Percentiles rank a stretch among this genome's conserved stretches.
Evolutionary conservation across 352 stramenopile genomes (phyloP).

Genomic region (Globisporangium mamillatum): DNA sequence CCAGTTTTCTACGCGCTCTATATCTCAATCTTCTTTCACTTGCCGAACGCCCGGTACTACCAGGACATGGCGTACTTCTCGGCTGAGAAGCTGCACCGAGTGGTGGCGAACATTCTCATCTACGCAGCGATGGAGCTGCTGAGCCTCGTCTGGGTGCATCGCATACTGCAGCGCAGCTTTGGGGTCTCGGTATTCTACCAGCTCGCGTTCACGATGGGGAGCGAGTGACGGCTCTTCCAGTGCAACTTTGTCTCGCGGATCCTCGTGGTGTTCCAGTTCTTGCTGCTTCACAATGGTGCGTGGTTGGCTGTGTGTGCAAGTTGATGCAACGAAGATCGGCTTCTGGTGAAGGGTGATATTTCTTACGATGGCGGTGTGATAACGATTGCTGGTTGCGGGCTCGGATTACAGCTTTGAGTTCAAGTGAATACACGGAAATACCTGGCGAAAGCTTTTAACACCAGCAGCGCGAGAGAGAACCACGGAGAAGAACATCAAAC

Average conservation of each 20-base stretch:
- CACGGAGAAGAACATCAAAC: too few species aligned
- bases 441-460: too few species aligned
- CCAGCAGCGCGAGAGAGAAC: too few species aligned
- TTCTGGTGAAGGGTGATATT: too few species aligned
- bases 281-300: not conserved
- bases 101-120: constrained; percentile 21
- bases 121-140: constrained; percentile 22
- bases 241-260: not conserved
- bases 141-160: constrained; percentile 17
- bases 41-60: constrained; percentile 22
- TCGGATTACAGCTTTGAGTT: too few species aligned
- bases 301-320: too few species aligned
- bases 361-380: too few species aligned
- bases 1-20: constrained; percentile 25
- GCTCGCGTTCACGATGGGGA: constrained; percentile 17
- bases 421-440: too few species aligned
- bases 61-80: constrained; percentile 6
- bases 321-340: too few species aligned
- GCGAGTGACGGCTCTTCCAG: not conserved
- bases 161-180: constrained; percentile 12
- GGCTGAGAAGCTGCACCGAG: not conserved
- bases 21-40: constrained; percentile 10
- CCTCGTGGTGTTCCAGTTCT: not conserved
- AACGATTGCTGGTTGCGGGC: too few species aligned
- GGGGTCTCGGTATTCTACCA: constrained; percentile 24